Evolutionary conservation across 805 yeast genomes (phyloP), one percentile per base, ranked within the genome.

Genomic region (Candida adriatica): DNA sequence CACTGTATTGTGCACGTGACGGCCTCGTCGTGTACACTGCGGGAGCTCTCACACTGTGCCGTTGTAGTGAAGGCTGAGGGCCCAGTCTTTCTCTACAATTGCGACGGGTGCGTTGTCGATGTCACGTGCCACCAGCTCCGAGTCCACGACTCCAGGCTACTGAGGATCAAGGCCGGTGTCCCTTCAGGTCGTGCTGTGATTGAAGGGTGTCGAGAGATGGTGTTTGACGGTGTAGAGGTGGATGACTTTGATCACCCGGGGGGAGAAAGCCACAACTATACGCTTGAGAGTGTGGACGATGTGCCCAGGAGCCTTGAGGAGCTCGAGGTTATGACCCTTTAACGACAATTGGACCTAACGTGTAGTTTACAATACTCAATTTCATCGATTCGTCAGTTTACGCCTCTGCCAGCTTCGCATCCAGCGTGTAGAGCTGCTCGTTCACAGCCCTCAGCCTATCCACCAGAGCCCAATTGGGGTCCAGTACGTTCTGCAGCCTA

Each of bases 401-500:
- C 22, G 11, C 22, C 13, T 20, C 24, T 11, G 34, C 15, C 15
- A 36, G 20, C 19, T 33, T 19, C 18, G 15, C 26, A 16, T 35
- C 39, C 10, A 35, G 6, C 10, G 13, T 21, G 15, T 36, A 20
- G 18, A 46, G 27, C 24, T 37, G 36, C 6, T 29, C 28, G 29
- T 42, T 46, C 3, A 42, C 16, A 4, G 25, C 22, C 20, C 32
- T 34, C 8, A 44, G 21, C 18, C 38, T 47, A 11, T 44, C 41
- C 8, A 39, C 16, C 8, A 48, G 26, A 10, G 45, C 40, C 46
- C 45, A 48, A 27, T 43, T 33, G 16, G 53, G 53, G 31, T 48
- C 50, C 27, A 62, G 37, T 15, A 41, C 38, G 13, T 41, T 30
- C 34, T 56, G 59, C 32, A 61, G 39, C 22, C 30, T 24, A 25